A percentile compares a stretch with the other conserved stretches of the same genome.
Evolutionary conservation across 345 rosid genomes (phyloP).

Genomic region (Gossypium sturtianum): DNA sequence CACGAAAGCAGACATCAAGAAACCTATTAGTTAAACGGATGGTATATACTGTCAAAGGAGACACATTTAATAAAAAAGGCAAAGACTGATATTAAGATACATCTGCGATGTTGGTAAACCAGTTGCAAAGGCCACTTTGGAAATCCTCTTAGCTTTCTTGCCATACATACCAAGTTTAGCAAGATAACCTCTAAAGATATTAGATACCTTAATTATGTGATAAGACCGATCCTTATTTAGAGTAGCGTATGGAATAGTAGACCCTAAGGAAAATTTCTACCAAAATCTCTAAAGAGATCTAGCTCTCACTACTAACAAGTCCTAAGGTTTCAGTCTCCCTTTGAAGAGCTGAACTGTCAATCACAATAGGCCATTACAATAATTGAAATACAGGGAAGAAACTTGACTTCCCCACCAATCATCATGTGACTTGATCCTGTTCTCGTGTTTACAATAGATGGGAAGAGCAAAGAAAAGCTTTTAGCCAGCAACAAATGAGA

Average conservation of each 20-base stretch:
- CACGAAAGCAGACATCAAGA: slow-evolving; percentile 17
- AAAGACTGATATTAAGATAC: background rate
- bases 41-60: background rate
- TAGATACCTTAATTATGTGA: background rate
- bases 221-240: background rate
- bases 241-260: background rate
- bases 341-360: background rate
- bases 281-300: background rate
- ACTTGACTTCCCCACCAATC: background rate
- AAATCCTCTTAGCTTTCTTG: background rate
- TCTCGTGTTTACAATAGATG: background rate
- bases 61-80: background rate
- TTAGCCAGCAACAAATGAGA: background rate
- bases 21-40: background rate
- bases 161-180: background rate
- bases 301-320: background rate
- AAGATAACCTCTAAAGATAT: background rate
- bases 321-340: background rate
- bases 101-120: background rate
- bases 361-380: background rate
- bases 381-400: background rate
- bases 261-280: background rate
- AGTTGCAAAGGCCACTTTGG: background rate
- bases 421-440: background rate
- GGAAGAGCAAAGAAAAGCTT: background rate